These are phyloP conservation scores for Adansonia rubrostipa DNA, from an alignment of 441 rosid species.

Conservation along the genomic window DNA sequence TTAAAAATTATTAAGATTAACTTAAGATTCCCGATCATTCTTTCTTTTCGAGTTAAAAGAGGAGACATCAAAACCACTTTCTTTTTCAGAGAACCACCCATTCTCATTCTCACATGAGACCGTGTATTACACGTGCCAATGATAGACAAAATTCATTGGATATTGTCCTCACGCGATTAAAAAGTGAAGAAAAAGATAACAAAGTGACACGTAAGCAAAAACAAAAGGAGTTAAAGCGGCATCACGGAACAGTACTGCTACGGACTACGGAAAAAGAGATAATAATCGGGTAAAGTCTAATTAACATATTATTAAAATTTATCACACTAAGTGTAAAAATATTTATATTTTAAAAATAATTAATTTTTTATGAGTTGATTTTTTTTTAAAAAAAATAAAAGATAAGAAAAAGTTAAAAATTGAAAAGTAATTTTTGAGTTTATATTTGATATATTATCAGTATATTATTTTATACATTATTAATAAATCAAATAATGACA, in stretches of 20 bases:
- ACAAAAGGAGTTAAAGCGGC: not conserved
- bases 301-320: not conserved
- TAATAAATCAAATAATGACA: too few relatives aligned
- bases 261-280: constrained; percentile 6
- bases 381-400: too few relatives aligned
- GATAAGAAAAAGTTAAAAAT: too few relatives aligned
- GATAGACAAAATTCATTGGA: not conserved
- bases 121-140: not conserved
- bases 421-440: too few relatives aligned
- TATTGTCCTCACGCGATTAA: not conserved
- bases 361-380: too few relatives aligned
- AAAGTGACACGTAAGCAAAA: constrained; percentile 15
- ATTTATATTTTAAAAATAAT: too few relatives aligned
- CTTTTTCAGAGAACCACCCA: not conserved
- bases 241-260: constrained; percentile 40
- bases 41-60: not conserved
- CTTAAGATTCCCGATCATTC: not conserved
- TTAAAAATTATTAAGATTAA: too few relatives aligned
- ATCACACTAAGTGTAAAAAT: too few relatives aligned
- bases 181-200: not conserved
- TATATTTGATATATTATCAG: too few relatives aligned
- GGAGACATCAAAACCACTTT: constrained; percentile 3
- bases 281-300: not conserved
- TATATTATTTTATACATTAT: too few relatives aligned
- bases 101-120: not conserved